Conservation (phyloP, 2,329 filamentous ascomycete genomes). For the Madurella fahalii region DNA sequence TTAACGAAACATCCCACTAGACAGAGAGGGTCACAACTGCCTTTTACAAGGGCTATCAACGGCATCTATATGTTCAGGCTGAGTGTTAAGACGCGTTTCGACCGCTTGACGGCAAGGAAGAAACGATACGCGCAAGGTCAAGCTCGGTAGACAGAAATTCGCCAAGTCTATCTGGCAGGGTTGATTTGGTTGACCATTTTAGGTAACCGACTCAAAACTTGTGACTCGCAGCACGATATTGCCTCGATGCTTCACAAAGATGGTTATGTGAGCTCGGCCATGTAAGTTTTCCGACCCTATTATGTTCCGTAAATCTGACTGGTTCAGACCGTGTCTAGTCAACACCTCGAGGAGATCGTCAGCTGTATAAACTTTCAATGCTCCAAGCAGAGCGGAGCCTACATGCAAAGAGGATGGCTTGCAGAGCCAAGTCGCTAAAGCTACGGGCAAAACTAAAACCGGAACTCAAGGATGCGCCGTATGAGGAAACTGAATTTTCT, state of each 20-base stretch:
- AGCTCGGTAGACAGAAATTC: constrained; percentile 10
- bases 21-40: too few relatives aligned
- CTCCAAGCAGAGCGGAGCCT: not conserved
- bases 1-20: not conserved
- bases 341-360: constrained; percentile 2
- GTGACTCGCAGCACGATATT: not conserved
- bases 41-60: not conserved
- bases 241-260: not conserved
- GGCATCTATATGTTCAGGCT: not conserved
- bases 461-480: constrained; percentile 18
- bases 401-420: not conserved
- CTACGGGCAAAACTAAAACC: not conserved
- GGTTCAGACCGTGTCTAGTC: not conserved
- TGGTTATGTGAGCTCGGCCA: not conserved
- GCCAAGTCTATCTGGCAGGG: constrained; percentile 32
- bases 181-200: not conserved
- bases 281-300: not conserved
- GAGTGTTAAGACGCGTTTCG: not conserved
- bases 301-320: not conserved
- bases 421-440: not conserved
- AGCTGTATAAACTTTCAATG: constrained; percentile 1
- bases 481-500: constrained; percentile 22
- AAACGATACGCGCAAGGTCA: constrained; percentile 2
- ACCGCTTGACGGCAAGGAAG: not conserved
- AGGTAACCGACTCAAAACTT: constrained; percentile 1